Evolutionary conservation across 805 yeast species (phyloP).

Genomic region (Nakazawaea populi): DNA sequence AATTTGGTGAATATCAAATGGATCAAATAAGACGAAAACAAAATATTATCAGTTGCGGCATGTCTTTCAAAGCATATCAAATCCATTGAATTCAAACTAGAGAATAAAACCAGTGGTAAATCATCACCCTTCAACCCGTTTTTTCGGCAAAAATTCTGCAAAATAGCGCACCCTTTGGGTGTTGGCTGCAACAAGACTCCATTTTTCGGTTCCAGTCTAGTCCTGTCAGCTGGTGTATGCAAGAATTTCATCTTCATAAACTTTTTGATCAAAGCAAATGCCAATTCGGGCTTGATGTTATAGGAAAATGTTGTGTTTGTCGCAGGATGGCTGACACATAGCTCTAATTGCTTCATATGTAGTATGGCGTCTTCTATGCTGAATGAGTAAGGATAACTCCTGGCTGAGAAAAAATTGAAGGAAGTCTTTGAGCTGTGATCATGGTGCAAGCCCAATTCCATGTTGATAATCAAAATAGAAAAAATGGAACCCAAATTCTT

Average conservation of each 20-base stretch:
- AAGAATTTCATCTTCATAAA: conserved; percentile 60
- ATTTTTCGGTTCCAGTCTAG: conserved; percentile 41
- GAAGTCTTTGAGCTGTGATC: conserved; percentile 7
- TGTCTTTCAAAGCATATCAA: conserved; percentile 65
- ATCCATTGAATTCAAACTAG: conserved; percentile 66
- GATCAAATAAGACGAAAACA: conserved; percentile 59
- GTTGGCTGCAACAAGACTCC: conserved; percentile 68
- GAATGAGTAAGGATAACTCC: conserved; percentile 48
- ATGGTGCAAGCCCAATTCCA: conserved; percentile 16
- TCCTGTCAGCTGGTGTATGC: conserved; percentile 73
- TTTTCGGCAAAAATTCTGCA: conserved; percentile 53
- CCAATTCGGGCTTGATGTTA: conserved; percentile 44
- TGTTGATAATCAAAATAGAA: conserved; percentile 38
- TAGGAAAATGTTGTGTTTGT: conserved; percentile 53
- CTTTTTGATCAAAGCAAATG: conserved; percentile 35
- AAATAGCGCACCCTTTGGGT: conserved; percentile 78
- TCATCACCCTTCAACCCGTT: conserved; percentile 40
- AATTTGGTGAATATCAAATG: conserved; percentile 55
- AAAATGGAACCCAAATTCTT: conserved; percentile 58
- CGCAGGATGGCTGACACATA: conserved; percentile 40
- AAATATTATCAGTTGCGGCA: conserved; percentile 46
- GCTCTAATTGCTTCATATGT: conserved; percentile 41
- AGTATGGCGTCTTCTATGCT: conserved; percentile 42
- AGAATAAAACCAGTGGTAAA: conserved; percentile 42
- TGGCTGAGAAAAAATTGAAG: conserved; percentile 19